These are phyloP conservation scores for Cryptococcus sp. DNA, from an alignment of 1,284 basidiomycete genomes.

Conservation along the genomic window DNA sequence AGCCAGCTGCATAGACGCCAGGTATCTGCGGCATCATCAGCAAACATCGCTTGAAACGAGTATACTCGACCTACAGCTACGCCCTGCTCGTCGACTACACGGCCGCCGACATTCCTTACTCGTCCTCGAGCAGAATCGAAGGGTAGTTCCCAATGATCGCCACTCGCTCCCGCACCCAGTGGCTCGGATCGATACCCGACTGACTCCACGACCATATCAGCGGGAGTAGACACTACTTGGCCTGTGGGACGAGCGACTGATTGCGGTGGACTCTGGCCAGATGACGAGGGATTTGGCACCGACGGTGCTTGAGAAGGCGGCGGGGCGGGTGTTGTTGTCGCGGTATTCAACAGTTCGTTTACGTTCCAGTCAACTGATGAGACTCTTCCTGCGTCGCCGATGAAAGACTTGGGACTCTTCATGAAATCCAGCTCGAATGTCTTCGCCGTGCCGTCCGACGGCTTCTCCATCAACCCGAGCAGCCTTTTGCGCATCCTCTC, in stretches of 20 bases:
- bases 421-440: constrained; percentile 82
- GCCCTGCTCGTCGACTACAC: constrained; percentile 46
- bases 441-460: constrained; percentile 51
- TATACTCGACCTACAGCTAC: constrained; percentile 27
- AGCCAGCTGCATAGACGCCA: constrained; percentile 88
- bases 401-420: constrained; percentile 65
- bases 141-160: constrained; percentile 41
- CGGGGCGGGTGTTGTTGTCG: constrained; percentile 17
- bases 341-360: constrained; percentile 37
- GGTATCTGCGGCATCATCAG: constrained; percentile 45
- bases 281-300: constrained; percentile 1
- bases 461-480: constrained; percentile 54
- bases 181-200: constrained; percentile 83
- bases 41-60: neutral
- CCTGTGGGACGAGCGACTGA: constrained; percentile 64
- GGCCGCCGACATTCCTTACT: constrained; percentile 48
- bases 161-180: constrained; percentile 29
- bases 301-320: constrained; percentile 14
- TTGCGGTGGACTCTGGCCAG: constrained; percentile 5
- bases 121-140: constrained; percentile 52
- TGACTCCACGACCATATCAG: constrained; percentile 82
- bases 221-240: constrained; percentile 59
- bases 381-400: constrained; percentile 45
- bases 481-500: constrained; percentile 57
- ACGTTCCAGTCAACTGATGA: constrained; percentile 41